Evolutionary conservation across 1,284 basidiomycete genomes (phyloP).

Genomic region (Boletus hoseneyae): DNA sequence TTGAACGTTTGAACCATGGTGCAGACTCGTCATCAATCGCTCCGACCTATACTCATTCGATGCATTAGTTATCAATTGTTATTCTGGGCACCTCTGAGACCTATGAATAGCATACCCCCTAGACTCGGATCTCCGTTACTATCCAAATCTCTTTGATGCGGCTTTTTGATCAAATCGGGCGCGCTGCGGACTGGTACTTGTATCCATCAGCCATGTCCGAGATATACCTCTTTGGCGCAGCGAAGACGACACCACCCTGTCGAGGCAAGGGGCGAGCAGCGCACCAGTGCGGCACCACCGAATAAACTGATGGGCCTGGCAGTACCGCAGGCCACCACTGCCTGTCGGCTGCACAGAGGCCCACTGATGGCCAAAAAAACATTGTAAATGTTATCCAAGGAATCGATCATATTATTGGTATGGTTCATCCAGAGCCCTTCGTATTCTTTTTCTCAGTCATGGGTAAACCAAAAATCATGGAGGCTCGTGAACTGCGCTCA

Average conservation of each 20-base stretch:
- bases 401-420: too few relatives aligned
- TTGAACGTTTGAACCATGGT: not conserved
- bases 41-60: not conserved
- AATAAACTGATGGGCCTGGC: not conserved
- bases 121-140: not conserved
- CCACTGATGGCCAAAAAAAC: too few relatives aligned
- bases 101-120: conserved; percentile 1
- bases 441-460: not conserved
- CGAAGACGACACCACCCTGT: not conserved
- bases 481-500: not conserved
- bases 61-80: not conserved
- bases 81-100: not conserved
- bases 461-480: not conserved
- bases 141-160: not conserved
- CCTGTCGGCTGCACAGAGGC: too few relatives aligned
- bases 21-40: not conserved
- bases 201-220: not conserved
- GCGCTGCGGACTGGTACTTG: not conserved
- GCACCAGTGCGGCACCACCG: too few relatives aligned
- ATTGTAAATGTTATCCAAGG: too few relatives aligned
- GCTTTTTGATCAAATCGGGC: not conserved
- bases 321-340: too few relatives aligned
- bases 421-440: not conserved
- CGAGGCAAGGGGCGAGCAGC: too few relatives aligned
- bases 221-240: not conserved